These are phyloP conservation scores for Leishmania major DNA, from an alignment of 208 protist genomes.

Conservation along the genomic window DNA sequence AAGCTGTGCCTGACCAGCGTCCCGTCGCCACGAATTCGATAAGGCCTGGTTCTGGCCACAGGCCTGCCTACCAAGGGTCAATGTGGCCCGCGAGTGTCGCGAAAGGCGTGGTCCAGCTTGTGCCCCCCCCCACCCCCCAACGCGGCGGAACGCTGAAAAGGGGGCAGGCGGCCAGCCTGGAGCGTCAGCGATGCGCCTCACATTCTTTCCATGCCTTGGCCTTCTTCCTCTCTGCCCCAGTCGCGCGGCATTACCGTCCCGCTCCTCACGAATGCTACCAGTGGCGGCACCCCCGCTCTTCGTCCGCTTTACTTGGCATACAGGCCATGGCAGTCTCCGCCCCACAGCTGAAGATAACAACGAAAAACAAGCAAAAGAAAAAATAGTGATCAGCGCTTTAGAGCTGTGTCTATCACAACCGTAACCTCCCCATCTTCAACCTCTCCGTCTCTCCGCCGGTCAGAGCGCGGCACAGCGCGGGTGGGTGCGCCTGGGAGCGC, in stretches of 20 bases:
- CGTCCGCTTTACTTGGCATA: no score
- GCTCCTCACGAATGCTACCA: no score
- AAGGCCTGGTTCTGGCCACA: background rate
- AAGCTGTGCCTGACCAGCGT: background rate
- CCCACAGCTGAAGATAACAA: no score
- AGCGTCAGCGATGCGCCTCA: background rate
- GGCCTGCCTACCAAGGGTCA: no score
- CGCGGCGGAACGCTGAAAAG: background rate
- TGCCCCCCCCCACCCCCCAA: background rate
- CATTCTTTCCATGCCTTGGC: background rate
- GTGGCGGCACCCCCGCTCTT: no score
- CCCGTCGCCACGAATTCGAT: no score
- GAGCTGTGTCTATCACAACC: no score
- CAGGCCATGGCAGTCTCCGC: no score
- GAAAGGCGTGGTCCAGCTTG: background rate
- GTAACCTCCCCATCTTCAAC: background rate
- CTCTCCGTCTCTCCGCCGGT: background rate
- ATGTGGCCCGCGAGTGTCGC: background rate
- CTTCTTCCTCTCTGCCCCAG: background rate
- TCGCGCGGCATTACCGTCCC: no score
- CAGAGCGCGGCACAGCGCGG: background rate
- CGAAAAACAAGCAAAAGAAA: no score
- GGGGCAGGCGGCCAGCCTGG: rapidly evolving
- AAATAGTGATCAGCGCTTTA: no score
- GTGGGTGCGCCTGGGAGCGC: no score